These are phyloP conservation scores for Neospora caninum DNA, from an alignment of 169 alveolate genomes.

Conservation along the genomic window DNA sequence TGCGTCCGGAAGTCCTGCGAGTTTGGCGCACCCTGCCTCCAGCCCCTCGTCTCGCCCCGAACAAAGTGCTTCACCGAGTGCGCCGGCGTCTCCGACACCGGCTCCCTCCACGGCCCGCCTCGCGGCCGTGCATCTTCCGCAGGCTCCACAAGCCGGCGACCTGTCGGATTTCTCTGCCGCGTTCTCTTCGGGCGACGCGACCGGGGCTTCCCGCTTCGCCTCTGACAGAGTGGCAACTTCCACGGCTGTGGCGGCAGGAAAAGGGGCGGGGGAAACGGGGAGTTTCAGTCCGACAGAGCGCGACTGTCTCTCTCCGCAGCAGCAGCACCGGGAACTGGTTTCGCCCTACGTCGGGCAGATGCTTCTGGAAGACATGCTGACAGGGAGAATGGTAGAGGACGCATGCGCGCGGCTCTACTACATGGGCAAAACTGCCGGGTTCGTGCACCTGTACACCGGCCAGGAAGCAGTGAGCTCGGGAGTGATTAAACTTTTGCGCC, in stretches of 20 bases:
- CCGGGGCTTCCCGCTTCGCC: no score
- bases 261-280: background rate
- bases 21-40: background rate
- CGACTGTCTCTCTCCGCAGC: background rate
- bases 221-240: background rate
- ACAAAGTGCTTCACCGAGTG: background rate
- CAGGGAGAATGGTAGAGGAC: conserved; percentile 85
- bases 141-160: background rate
- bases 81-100: background rate
- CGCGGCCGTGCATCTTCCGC: background rate
- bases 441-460: conserved; percentile 88
- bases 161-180: background rate
- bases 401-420: conserved; percentile 87
- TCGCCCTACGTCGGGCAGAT: conserved; percentile 76
- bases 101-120: background rate
- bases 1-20: background rate
- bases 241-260: background rate
- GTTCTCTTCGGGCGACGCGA: background rate
- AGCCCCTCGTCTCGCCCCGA: background rate
- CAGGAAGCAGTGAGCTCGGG: conserved; percentile 89
- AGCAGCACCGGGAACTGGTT: conserved; percentile 26
- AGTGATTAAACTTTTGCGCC: conserved; percentile 83
- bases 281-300: background rate
- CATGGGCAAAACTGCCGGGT: conserved; percentile 85
- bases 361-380: conserved; percentile 83